These are phyloP conservation scores for Diaporthe helianthi DNA, from an alignment of 2,329 filamentous ascomycete species.

Conservation along the genomic window DNA sequence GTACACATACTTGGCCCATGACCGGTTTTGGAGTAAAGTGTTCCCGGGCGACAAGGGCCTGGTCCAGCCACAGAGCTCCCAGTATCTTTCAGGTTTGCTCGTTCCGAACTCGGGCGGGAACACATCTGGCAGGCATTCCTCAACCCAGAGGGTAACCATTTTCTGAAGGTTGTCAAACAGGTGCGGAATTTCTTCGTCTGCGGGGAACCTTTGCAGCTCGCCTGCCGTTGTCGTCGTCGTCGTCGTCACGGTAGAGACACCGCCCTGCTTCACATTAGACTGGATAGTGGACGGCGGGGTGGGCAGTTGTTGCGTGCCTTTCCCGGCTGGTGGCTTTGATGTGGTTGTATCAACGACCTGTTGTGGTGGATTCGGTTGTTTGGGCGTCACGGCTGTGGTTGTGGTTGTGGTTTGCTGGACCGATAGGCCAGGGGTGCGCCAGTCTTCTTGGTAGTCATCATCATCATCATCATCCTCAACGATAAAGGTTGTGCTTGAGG, in stretches of 20 bases:
- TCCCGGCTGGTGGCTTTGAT: background rate
- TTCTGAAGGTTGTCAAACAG: background rate
- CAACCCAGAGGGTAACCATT: background rate
- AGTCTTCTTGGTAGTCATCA: background rate
- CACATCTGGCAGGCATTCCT: background rate
- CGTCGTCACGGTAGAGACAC: background rate
- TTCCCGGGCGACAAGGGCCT: background rate
- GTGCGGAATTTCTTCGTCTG: background rate
- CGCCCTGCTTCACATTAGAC: background rate
- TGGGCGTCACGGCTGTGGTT: too few relatives aligned
- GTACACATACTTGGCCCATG: conserved; percentile 12
- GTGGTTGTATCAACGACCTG: background rate
- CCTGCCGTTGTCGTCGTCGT: background rate
- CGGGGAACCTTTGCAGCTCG: background rate
- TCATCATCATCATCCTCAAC: background rate
- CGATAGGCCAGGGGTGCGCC: too few relatives aligned
- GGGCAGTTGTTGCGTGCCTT: background rate
- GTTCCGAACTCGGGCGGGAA: background rate
- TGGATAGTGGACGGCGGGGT: too few relatives aligned
- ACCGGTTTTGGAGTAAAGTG: background rate
- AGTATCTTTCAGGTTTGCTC: background rate
- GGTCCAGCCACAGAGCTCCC: conserved; percentile 16
- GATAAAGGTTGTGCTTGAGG: background rate
- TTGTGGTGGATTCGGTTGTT: background rate
- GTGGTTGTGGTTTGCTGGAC: background rate